Conservation (phyloP, 768 basidiomycete species). For the Fistulinella prunicolor region DNA sequence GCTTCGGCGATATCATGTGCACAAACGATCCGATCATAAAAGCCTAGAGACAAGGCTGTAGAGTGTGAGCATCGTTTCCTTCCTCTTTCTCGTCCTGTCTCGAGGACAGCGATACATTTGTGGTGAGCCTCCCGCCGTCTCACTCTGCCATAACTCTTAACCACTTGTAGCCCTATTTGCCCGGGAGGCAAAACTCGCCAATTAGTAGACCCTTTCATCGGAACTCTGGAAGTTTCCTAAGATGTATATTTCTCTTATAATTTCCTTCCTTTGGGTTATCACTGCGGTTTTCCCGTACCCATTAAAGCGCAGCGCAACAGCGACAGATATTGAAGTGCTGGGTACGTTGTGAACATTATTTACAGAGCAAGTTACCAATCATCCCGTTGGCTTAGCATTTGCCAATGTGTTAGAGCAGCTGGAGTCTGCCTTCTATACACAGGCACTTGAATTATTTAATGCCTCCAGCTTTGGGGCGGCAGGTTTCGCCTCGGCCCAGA, state of each 20-base stretch:
- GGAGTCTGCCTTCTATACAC: slow-evolving; percentile 64
- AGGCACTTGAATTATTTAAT: slow-evolving; percentile 65
- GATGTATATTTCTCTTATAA: slow-evolving; percentile 4
- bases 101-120: neutral
- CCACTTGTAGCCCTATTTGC: neutral
- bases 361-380: neutral
- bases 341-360: slow-evolving; percentile 41
- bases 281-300: slow-evolving; percentile 8
- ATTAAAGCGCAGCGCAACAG: slow-evolving; percentile 1
- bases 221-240: slow-evolving; percentile 2
- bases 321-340: slow-evolving; percentile 48
- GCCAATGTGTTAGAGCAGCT: slow-evolving; percentile 74
- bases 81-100: neutral
- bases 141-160: neutral
- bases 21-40: neutral
- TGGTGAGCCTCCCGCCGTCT: neutral
- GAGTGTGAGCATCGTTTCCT: neutral
- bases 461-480: slow-evolving; percentile 59
- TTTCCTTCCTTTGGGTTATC: neutral
- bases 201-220: slow-evolving; percentile 30
- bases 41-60: neutral
- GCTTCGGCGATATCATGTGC: neutral
- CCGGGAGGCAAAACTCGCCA: slow-evolving; percentile 37
- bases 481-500: slow-evolving; percentile 54
- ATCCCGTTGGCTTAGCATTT: slow-evolving; percentile 48